Evolutionary conservation across 139 green algal species (phyloP).

Genomic region (Chlamydomonas schloesseri): DNA sequence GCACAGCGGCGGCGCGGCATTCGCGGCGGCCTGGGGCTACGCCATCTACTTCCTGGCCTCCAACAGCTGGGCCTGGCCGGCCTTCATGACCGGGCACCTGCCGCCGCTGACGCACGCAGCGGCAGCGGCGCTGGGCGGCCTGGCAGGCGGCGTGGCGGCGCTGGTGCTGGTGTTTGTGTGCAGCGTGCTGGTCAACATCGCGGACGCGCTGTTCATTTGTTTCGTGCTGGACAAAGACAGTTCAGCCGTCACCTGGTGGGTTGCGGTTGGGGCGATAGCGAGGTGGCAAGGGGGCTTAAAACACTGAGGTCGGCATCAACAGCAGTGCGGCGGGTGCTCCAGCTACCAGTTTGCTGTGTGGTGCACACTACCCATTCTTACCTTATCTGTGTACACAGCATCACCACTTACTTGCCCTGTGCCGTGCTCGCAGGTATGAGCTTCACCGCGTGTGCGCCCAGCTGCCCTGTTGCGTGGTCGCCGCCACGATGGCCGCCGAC

Average conservation of each 20-base stretch:
- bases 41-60: slow-evolving; percentile 17
- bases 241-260: neutral
- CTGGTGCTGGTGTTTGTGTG: slow-evolving; percentile 25
- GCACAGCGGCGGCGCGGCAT: slow-evolving; percentile 16
- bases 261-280: too few species aligned
- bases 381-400: too few species aligned
- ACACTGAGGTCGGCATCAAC: too few species aligned
- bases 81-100: neutral
- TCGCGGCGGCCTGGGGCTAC: slow-evolving; percentile 37
- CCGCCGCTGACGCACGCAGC: neutral
- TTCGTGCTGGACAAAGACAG: slow-evolving; percentile 22
- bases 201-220: slow-evolving; percentile 34
- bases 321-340: too few species aligned
- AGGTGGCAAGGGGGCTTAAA: too few species aligned
- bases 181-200: slow-evolving; percentile 5
- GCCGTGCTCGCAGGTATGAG: neutral
- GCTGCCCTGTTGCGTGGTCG: slow-evolving; percentile 26
- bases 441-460: neutral
- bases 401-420: neutral
- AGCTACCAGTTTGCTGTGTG: too few species aligned
- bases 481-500: neutral
- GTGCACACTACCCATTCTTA: too few species aligned
- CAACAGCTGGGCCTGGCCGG: slow-evolving; percentile 16
- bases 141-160: slow-evolving; percentile 12
- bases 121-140: slow-evolving; percentile 7